Evolutionary conservation across 2,329 filamentous ascomycete species (phyloP).

Genomic region (Monosporascus sp.): DNA sequence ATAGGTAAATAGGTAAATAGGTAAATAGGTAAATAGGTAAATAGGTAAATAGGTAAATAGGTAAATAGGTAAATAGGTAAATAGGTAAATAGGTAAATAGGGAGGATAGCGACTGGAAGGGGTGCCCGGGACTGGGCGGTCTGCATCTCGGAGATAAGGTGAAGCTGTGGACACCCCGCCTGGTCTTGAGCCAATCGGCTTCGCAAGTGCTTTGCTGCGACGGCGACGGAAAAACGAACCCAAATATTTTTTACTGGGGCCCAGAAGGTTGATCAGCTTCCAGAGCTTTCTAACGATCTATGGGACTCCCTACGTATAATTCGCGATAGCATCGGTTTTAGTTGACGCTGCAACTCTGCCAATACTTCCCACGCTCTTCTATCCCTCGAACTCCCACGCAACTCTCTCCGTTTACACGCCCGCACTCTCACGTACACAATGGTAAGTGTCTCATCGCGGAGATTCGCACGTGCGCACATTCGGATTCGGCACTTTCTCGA

Average conservation of each 20-base stretch:
- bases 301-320: neutral
- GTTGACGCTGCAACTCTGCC: slow-evolving; percentile 9
- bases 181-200: neutral
- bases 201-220: neutral
- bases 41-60: too few species aligned
- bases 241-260: neutral
- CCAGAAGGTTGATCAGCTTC: neutral
- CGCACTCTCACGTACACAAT: slow-evolving; percentile 15
- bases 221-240: neutral
- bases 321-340: slow-evolving; percentile 7
- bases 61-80: too few species aligned
- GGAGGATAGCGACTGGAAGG: too few species aligned
- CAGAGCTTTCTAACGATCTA: slow-evolving; percentile 2
- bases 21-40: too few species aligned
- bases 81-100: too few species aligned
- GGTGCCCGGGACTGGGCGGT: too few species aligned
- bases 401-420: neutral
- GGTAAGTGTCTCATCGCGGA: slow-evolving; percentile 13
- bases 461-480: too few species aligned
- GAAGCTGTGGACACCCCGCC: too few species aligned
- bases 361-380: slow-evolving; percentile 22
- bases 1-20: too few species aligned
- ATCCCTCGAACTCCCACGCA: neutral
- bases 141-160: too few species aligned
- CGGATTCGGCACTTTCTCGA: too few species aligned